Percentiles rank a stretch among this genome's conserved stretches.
Evolutionary conservation across 2,329 filamentous ascomycete genomes (phyloP).

Genomic region (Aspergillus neotritici): DNA sequence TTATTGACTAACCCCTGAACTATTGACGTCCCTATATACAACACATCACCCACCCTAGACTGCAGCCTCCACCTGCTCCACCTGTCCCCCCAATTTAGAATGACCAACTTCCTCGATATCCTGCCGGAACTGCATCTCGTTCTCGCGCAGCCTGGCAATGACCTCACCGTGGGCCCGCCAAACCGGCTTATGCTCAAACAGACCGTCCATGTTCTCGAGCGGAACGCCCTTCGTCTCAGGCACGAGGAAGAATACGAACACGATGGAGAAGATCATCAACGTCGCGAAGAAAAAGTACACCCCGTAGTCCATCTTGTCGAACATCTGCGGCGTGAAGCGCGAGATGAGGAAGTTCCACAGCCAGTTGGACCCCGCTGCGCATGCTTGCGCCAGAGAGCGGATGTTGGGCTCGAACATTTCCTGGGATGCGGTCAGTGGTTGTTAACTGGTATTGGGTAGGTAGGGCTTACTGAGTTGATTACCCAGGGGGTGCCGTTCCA

Average conservation of each 20-base stretch:
- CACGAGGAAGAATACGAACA: conserved; percentile 56
- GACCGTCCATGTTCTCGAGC: conserved; percentile 57
- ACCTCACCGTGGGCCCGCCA: conserved; percentile 33
- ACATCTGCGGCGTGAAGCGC: conserved; percentile 41
- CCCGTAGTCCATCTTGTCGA: conserved; percentile 47
- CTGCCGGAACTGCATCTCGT: conserved; percentile 32
- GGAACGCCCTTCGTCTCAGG: conserved; percentile 63
- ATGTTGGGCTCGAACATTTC: conserved; percentile 70
- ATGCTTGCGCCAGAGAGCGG: conserved; percentile 65
- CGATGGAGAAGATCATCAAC: conserved; percentile 52
- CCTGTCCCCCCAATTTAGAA: conserved; percentile 3
- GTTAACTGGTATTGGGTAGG: neutral
- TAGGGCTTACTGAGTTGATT: conserved; percentile 50
- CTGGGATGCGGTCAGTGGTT: conserved; percentile 14
- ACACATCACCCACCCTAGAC: conserved; percentile 1
- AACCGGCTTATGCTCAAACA: conserved; percentile 46
- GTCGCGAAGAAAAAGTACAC: conserved; percentile 64
- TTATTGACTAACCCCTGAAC: neutral
- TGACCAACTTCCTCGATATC: conserved; percentile 16
- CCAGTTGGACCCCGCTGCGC: conserved; percentile 45
- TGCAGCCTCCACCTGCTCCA: conserved; percentile 11
- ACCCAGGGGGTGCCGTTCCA: conserved; percentile 77
- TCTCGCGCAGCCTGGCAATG: conserved; percentile 27
- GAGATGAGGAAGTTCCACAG: conserved; percentile 37
- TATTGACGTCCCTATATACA: neutral